Evolutionary conservation across 176 grass and related monocot species (phyloP), one percentile per base, ranked within the genome.

Genomic region (Triticum aestivum): DNA sequence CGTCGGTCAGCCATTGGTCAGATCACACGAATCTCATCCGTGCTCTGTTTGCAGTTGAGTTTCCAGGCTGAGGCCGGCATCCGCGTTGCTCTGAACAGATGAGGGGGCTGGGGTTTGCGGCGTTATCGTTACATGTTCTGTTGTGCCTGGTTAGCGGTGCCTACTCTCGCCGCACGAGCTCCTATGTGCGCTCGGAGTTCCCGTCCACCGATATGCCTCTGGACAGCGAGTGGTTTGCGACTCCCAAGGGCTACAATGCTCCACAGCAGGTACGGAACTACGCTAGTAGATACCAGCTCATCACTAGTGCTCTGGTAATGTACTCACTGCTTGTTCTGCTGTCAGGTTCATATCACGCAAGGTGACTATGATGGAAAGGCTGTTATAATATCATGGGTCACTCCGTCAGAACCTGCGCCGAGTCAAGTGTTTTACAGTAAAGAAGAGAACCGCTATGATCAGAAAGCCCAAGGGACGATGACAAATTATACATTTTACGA

Each of bases 311-410:
- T 58, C 56, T 0, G 1, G 17, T 58, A 11, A 38, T 65, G 52
- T 84, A 1, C 37, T 69, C 56, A 79, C 8, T 74, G 33, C 26
- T 89, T 68, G 42, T 67, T 73, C 24, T 61, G 58, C 65, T 78
- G 26, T 49, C 78, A 98, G 97, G 97, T 98, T 75, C 97, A 96
- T 92, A 90, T 98, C 62, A 98, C 92, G 47, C 96, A 98, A 87
- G 96, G 96, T 27, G 96, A 98, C 74, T 98, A 98, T 83, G 93
- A 96, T 69, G 96, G 96, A 91, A 96, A 92, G 79, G 92, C 96
- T 62, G 90, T 92, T 68, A 92, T 94, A 86, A 33, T 98, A 75
- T 94, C 96, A 29, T 98, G 96, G 96, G 88, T 98, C 27, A 98
- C 92, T 79, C 81, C 70, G 56, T 87, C 76, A 33, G 94, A 96